Base-by-base conservation (phyloP, 257 asterid genomes). In the Ilex aquifolium region DNA sequence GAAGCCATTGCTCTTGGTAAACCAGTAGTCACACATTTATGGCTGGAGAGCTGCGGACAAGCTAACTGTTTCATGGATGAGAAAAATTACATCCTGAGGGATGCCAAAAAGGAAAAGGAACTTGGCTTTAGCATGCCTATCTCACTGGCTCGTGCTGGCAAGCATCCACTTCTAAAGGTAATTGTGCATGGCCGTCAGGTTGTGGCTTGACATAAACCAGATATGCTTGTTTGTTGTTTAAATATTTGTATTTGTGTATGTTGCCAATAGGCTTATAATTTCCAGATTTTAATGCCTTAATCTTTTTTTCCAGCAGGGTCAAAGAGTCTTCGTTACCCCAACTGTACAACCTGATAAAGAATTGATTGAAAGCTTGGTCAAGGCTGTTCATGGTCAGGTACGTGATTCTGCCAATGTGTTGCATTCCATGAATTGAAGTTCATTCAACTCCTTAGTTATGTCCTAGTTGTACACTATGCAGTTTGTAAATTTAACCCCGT, bases 31-130 rank as follows among this genome's bases (percentile, higher is more conserved):
- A 86, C 94, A 42, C 88, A 74, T 79, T 79, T 74, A 59, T 86
- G 95, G 97, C 89, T 89, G 48, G 83, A 86, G 82, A 78, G 81
- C 80, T 89, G 97, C 67, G 76, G 79, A 10, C 92, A 75, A 74
- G 86, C 86, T 57, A 81, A 80, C 49, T 83, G 66, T 74, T 71
- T 54, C 46, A 74, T 89, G 65, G 80, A 82, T 60, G 94, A 83
- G 76, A 83, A 75, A 72, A 70, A 40, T 61, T 84, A 69, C 72
- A 89, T 89, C 42, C 66, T 89, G 62, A 84, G 95, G 80, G 97
- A 86, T 76, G 85, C 79, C 70, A 82, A 75, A 72, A 89, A 78
- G 82, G 97, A 89, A 81, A 89, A 73, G 66, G 86, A 83, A 78
- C 67, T 84, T 57, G 85, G 94, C 53, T 89, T 86, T 75, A 81